phyloP scores from a whole-genome alignment of 2,329 filamentous ascomycete genomes.

The Colletotrichum brevisporum region DNA sequence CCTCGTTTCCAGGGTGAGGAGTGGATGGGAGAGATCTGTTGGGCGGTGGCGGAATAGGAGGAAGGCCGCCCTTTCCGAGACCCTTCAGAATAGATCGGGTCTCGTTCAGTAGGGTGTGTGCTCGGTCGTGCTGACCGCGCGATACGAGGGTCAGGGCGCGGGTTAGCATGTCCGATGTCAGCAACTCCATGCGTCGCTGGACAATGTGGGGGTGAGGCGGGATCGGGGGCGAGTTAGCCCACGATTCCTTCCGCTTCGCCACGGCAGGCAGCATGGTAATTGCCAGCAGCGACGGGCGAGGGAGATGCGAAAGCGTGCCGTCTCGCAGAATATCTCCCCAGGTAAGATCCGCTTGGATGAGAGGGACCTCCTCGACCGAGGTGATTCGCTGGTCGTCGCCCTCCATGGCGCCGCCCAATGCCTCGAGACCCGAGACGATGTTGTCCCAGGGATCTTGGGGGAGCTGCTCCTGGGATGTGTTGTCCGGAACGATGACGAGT shows the following conservation, averaged over 20 bases:
- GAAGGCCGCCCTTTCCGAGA: constrained; percentile 92
- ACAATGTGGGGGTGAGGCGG: constrained; percentile 96
- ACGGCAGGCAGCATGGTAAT: constrained; percentile 91
- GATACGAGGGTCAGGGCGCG: constrained; percentile 91
- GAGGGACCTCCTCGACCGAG: constrained; percentile 93
- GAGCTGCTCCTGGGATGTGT: constrained; percentile 82
- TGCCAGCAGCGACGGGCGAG: constrained; percentile 89
- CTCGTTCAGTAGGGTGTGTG: constrained; percentile 91
- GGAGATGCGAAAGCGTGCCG: constrained; percentile 86
- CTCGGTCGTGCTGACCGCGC: constrained; percentile 92
- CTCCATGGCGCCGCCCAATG: constrained; percentile 88
- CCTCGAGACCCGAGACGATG: constrained; percentile 94
- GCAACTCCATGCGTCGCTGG: constrained; percentile 95
- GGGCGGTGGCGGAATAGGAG: constrained; percentile 76
- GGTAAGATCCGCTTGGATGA: constrained; percentile 93
- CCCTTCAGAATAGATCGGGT: constrained; percentile 96
- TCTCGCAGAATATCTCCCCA: constrained; percentile 96
- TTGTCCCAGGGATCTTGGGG: constrained; percentile 98
- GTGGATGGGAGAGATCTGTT: constrained; percentile 57
- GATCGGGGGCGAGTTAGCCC: constrained; percentile 81
- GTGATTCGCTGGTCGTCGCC: constrained; percentile 85
- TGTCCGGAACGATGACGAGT: constrained; percentile 91
- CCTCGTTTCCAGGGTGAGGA: constrained; percentile 59
- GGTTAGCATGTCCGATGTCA: constrained; percentile 98
- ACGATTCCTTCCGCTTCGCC: constrained; percentile 75